Conservation (phyloP, 129 eudicot genomes). For the Flaveria linearis region DNA sequence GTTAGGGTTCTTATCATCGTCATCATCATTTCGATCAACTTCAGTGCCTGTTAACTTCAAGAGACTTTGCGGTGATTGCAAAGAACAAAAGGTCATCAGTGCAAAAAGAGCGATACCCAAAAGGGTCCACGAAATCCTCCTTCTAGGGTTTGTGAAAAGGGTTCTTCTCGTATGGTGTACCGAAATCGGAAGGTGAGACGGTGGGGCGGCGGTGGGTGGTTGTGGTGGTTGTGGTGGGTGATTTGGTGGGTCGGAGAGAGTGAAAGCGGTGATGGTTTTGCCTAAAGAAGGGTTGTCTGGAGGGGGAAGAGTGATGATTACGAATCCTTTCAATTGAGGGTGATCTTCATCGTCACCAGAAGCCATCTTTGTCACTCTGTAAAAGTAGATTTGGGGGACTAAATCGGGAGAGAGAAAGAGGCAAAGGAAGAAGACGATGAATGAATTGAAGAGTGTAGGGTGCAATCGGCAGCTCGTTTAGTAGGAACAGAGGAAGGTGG, state of each 20-base stretch:
- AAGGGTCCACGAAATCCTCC: constrained; percentile 29
- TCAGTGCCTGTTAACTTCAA: constrained; percentile 28
- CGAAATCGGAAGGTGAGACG: constrained; percentile 33
- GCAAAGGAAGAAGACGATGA: constrained; percentile 23
- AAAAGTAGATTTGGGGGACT: neutral
- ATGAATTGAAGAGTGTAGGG: constrained; percentile 4
- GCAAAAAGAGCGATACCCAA: constrained; percentile 46
- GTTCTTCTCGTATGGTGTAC: constrained; percentile 27
- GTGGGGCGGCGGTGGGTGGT: constrained; percentile 14
- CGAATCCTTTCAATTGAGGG: constrained; percentile 36
- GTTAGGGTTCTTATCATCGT: constrained; percentile 40
- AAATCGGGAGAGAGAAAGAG: constrained; percentile 4
- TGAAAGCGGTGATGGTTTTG: constrained; percentile 67
- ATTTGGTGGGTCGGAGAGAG: constrained; percentile 38
- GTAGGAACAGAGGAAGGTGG: constrained; percentile 13
- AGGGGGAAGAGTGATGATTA: constrained; percentile 70
- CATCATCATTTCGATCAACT: constrained; percentile 30
- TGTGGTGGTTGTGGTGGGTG: constrained; percentile 19
- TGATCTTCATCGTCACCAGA: constrained; percentile 40
- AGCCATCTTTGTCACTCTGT: constrained; percentile 33
- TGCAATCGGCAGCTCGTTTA: constrained; percentile 20
- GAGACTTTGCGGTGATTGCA: constrained; percentile 30
- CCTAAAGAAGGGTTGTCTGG: constrained; percentile 67
- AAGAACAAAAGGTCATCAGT: constrained; percentile 34
- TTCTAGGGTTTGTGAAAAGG: constrained; percentile 23